A percentile compares a stretch with the other conserved stretches of the same genome.
These are phyloP conservation scores for Yamadazyma diospyri DNA, from an alignment of 1,139 yeast genomes.

Conservation along the genomic window DNA sequence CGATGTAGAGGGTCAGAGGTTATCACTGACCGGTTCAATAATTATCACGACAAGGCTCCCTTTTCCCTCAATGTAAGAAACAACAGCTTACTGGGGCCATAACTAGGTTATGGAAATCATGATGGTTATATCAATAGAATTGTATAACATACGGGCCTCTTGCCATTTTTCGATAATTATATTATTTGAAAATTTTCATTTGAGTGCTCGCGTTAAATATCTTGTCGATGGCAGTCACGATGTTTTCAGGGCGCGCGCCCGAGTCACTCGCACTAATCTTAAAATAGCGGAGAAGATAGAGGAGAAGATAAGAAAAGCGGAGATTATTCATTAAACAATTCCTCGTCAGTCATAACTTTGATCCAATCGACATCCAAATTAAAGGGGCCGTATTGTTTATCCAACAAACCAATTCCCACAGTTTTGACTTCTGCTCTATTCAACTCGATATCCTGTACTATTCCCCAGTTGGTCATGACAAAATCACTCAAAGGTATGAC, in stretches of 20 bases:
- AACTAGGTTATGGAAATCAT: constrained; percentile 2
- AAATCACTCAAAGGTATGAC: constrained; percentile 74
- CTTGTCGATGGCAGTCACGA: constrained; percentile 3
- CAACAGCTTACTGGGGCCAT: constrained; percentile 11
- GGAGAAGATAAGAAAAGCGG: too few relatives aligned
- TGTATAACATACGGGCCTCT: constrained; percentile 80
- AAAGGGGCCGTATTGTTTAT: constrained; percentile 76
- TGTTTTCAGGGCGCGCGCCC: too few relatives aligned
- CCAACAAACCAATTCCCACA: constrained; percentile 76
- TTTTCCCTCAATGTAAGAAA: constrained; percentile 10
- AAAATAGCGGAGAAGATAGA: too few relatives aligned
- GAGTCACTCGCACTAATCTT: neutral
- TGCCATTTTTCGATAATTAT: constrained; percentile 58
- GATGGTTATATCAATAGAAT: neutral
- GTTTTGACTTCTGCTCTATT: constrained; percentile 67
- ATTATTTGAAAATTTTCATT: constrained; percentile 1
- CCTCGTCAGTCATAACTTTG: constrained; percentile 62
- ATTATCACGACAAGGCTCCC: constrained; percentile 33
- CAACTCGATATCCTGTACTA: constrained; percentile 60
- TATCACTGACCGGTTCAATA: constrained; percentile 6
- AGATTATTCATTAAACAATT: constrained; percentile 25
- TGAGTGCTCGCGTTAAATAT: too few relatives aligned
- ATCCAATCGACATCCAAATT: constrained; percentile 69
- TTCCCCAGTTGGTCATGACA: constrained; percentile 81
- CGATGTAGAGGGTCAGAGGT: neutral